A percentile compares a stretch with the other conserved stretches of the same genome.
Conservation (phyloP, 768 basidiomycete genomes). For the Suillus hirtellus region DNA sequence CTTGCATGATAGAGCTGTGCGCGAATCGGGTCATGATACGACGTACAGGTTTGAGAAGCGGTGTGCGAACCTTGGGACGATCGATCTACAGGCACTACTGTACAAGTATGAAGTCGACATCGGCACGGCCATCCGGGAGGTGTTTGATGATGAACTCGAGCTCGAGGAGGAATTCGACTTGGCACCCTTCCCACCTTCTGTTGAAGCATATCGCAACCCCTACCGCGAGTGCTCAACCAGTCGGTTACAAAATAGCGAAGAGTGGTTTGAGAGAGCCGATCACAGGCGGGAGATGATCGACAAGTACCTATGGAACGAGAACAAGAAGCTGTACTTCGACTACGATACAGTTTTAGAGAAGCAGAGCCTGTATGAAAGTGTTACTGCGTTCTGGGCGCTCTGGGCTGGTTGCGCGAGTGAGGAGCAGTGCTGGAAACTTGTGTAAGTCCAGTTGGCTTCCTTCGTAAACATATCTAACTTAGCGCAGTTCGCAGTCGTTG, state of each 20-base stretch:
- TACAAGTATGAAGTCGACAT: conserved; percentile 99
- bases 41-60: conserved; percentile 98
- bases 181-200: conserved; percentile 86
- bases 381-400: conserved; percentile 94
- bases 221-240: conserved; percentile 57
- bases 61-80: conserved; percentile 94
- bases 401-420: conserved; percentile 99
- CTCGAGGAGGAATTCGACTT: conserved; percentile 91
- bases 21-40: conserved; percentile 96
- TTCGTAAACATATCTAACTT: conserved; percentile 19
- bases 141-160: conserved; percentile 91
- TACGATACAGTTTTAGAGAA: conserved; percentile 91
- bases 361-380: conserved; percentile 94
- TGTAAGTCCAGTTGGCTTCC: conserved; percentile 55
- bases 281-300: conserved; percentile 85
- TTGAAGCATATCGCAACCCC: conserved; percentile 66
- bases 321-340: conserved; percentile 91
- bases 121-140: conserved; percentile 94
- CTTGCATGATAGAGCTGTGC: conserved; percentile 92
- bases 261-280: conserved; percentile 93
- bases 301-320: conserved; percentile 95
- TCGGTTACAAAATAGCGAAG: conserved; percentile 71
- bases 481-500: conserved; percentile 72
- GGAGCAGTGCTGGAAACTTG: conserved; percentile 89
- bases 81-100: conserved; percentile 91